A percentile compares a stretch with the other conserved stretches of the same genome.
These are phyloP conservation scores for Cetradonia linearis DNA, from an alignment of 495 filamentous ascomycete genomes.

Conservation along the genomic window DNA sequence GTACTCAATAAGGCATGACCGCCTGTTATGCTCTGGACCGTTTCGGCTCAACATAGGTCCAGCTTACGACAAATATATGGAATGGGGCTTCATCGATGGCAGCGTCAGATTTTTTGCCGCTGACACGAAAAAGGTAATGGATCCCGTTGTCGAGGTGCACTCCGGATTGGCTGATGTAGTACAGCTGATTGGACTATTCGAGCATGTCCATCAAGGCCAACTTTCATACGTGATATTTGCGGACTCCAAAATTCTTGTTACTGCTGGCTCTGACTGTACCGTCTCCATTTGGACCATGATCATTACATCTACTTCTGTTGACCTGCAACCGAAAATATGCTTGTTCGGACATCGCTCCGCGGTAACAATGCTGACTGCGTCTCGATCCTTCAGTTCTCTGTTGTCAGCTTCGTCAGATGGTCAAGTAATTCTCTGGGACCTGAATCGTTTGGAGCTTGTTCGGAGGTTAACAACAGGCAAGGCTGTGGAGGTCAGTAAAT, in stretches of 20 bases:
- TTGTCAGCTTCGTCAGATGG: constrained; percentile 74
- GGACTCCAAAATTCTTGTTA: constrained; percentile 82
- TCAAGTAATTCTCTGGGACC: constrained; percentile 80
- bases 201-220: constrained; percentile 85
- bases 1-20: constrained; percentile 69
- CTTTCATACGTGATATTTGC: constrained; percentile 72
- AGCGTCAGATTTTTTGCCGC: constrained; percentile 80
- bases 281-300: constrained; percentile 70
- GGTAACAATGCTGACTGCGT: constrained; percentile 70
- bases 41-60: constrained; percentile 82
- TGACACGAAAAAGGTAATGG: constrained; percentile 55
- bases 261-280: constrained; percentile 82
- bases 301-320: constrained; percentile 55
- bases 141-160: neutral
- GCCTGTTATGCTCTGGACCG: constrained; percentile 71
- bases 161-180: constrained; percentile 13
- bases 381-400: constrained; percentile 75
- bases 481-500: constrained; percentile 39
- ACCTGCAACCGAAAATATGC: constrained; percentile 66
- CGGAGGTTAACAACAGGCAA: constrained; percentile 53
- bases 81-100: constrained; percentile 93
- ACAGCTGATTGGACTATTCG: constrained; percentile 66
- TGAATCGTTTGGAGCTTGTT: constrained; percentile 80
- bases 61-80: constrained; percentile 76
- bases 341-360: constrained; percentile 83